phyloP scores from a whole-genome alignment of 352 stramenopile genomes.

The Globisporangium nodosum region DNA sequence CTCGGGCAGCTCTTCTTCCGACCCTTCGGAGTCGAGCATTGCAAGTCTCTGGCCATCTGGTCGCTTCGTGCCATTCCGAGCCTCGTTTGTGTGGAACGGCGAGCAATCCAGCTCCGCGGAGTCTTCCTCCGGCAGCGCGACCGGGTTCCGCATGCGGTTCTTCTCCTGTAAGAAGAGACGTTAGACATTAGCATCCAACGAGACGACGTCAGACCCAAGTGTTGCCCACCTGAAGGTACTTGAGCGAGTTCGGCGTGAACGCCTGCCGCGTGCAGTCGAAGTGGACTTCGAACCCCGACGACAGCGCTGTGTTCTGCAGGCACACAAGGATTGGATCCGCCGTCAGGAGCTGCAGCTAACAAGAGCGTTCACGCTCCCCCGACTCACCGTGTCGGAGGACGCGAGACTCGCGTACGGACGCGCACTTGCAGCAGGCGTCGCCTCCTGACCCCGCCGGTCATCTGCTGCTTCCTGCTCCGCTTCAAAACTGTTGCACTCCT shows the following conservation, averaged over 20 bases:
- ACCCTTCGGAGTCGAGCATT: conserved; percentile 14
- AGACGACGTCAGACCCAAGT: not conserved
- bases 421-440: not conserved
- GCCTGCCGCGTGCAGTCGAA: conserved; percentile 42
- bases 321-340: not conserved
- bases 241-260: conserved; percentile 69
- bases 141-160: not conserved
- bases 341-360: not conserved
- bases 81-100: conserved; percentile 7
- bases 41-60: conserved; percentile 3
- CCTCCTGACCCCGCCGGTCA: not conserved
- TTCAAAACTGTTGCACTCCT: not conserved
- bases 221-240: conserved; percentile 48
- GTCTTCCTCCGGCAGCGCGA: not conserved
- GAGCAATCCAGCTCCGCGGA: not conserved
- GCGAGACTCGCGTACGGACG: conserved; percentile 10
- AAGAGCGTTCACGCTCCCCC: not conserved
- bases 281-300: conserved; percentile 63
- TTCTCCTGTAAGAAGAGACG: not conserved
- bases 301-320: conserved; percentile 42
- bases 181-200: no score
- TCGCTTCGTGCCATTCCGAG: conserved; percentile 7
- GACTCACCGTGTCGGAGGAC: conserved; percentile 27
- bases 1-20: conserved; percentile 20
- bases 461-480: not conserved